phyloP scores from a whole-genome alignment of 208 protist genomes.

The Leishmania tarentolae region DNA sequence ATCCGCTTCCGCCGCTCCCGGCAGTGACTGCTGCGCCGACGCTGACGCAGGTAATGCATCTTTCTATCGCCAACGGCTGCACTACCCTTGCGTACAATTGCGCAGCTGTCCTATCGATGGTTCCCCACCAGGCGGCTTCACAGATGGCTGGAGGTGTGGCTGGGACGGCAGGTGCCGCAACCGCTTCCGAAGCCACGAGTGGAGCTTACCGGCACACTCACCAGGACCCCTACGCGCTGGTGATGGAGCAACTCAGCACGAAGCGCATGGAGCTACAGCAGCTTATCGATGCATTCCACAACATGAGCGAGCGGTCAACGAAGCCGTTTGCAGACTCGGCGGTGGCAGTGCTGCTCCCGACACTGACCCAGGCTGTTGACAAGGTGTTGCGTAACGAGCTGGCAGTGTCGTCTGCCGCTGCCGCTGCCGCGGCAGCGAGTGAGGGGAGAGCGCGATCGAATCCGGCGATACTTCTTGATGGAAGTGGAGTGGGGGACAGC shows the following conservation, averaged over 20 bases:
- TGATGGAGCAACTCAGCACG: conserved; percentile 26
- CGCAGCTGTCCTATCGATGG: conserved; percentile 39
- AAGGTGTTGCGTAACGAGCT: conserved; percentile 32
- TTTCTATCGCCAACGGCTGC: conserved; percentile 78
- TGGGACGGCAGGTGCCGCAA: not conserved
- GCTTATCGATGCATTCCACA: conserved; percentile 33
- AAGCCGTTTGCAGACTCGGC: conserved; percentile 54
- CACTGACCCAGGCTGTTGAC: conserved; percentile 23
- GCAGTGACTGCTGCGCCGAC: conserved; percentile 55
- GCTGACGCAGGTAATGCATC: conserved; percentile 64
- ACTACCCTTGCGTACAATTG: conserved; percentile 63
- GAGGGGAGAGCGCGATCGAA: not conserved
- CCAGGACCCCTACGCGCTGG: conserved; percentile 16
- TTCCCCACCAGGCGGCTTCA: conserved; percentile 36
- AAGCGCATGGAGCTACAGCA: conserved; percentile 45
- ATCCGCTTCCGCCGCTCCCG: conserved; percentile 72
- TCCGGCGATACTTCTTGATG: not conserved
- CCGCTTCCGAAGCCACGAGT: not conserved
- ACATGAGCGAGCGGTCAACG: conserved; percentile 36
- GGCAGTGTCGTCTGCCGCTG: conserved; percentile 3
- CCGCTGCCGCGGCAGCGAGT: not conserved
- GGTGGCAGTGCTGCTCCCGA: conserved; percentile 40
- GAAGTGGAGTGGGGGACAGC: conserved; percentile 15
- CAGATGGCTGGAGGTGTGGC: not conserved
- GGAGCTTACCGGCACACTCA: not conserved